These are phyloP conservation scores for Atkinsonella texensis DNA, from an alignment of 2,329 filamentous ascomycete species.

Conservation along the genomic window DNA sequence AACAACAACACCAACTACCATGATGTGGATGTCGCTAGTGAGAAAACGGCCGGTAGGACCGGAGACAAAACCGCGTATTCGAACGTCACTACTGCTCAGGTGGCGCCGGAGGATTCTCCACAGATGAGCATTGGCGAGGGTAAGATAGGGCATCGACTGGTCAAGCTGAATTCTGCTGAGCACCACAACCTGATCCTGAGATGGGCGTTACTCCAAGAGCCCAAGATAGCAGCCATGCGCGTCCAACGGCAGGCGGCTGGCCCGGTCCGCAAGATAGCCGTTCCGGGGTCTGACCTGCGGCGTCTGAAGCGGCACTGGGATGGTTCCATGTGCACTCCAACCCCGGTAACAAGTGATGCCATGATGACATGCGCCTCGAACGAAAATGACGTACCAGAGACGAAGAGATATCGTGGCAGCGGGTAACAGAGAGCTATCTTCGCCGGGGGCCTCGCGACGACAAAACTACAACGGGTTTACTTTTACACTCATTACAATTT, in stretches of 20 bases:
- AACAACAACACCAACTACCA: background rate
- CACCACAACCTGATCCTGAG: conserved; percentile 2
- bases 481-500: no score
- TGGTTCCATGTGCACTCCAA: background rate
- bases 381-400: background rate
- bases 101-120: background rate
- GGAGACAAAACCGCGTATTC: background rate
- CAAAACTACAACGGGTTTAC: no score
- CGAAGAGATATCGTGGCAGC: background rate
- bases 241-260: background rate
- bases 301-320: conserved; percentile 2
- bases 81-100: background rate
- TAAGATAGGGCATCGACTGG: background rate
- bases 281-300: background rate
- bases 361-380: no score
- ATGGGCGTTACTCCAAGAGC: conserved; percentile 4
- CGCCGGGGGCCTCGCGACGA: no score
- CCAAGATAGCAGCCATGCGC: conserved; percentile 2
- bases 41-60: background rate
- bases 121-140: no score
- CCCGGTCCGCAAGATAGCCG: background rate
- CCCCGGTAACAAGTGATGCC: background rate
- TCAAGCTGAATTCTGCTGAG: background rate
- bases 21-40: background rate
- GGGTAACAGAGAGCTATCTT: background rate